These are phyloP conservation scores for Ogataea ganodermae DNA, from an alignment of 805 yeast species.

Conservation along the genomic window DNA sequence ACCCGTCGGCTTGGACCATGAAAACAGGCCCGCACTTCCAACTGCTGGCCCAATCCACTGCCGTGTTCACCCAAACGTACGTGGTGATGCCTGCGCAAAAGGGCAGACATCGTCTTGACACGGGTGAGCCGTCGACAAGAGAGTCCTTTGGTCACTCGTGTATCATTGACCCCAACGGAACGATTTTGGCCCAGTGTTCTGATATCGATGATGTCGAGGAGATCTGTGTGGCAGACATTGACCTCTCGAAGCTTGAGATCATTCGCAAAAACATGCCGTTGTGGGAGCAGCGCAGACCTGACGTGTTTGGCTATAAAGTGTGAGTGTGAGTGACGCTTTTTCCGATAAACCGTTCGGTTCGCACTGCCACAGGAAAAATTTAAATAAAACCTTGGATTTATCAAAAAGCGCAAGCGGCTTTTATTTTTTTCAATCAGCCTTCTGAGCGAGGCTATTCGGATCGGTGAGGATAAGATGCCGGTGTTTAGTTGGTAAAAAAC, in stretches of 20 bases:
- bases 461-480: conserved; percentile 2
- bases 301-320: conserved; percentile 50
- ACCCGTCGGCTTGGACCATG: conserved; percentile 91
- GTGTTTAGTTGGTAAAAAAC: not conserved
- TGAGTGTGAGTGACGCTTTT: conserved; percentile 10
- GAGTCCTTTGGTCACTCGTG: conserved; percentile 85
- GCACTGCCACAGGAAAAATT: not conserved
- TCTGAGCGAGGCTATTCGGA: conserved; percentile 4
- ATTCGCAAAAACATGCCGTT: conserved; percentile 76
- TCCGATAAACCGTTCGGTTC: not conserved
- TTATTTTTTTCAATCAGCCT: not conserved
- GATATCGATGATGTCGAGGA: conserved; percentile 43
- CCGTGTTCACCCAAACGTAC: conserved; percentile 84
- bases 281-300: conserved; percentile 69
- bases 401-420: conserved; percentile 4
- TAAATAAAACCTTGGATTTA: not conserved
- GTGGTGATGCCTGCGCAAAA: conserved; percentile 89
- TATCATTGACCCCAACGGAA: conserved; percentile 93
- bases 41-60: conserved; percentile 75
- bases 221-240: conserved; percentile 67
- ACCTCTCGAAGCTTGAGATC: conserved; percentile 46
- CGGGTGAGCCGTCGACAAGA: conserved; percentile 48
- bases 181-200: conserved; percentile 59
- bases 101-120: conserved; percentile 66
- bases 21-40: conserved; percentile 96